Percentiles rank a stretch among this genome's conserved stretches.
Conservation (phyloP, 148 eudicot species). For the Nepenthes mirabilis region DNA sequence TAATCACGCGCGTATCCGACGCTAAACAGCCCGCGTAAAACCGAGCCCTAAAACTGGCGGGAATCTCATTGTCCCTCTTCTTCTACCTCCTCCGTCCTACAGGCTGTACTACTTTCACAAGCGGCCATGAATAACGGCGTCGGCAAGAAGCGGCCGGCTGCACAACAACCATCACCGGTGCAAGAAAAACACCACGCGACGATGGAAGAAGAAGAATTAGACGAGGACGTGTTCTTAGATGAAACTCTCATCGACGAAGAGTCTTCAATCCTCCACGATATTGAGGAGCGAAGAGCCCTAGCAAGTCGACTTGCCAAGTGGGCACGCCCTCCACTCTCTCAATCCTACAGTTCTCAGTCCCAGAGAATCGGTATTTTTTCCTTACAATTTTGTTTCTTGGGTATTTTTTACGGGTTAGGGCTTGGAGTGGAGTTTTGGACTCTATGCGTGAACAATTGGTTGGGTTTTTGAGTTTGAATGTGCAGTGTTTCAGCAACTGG, state of each 20-base stretch:
- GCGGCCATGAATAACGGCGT: constrained; percentile 33
- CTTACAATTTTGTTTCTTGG: neutral
- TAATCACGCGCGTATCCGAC: no score
- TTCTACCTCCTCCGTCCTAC: neutral
- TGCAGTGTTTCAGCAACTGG: constrained; percentile 87
- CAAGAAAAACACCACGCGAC: constrained; percentile 36
- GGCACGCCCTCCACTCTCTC: constrained; percentile 56
- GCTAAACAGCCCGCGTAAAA: no score
- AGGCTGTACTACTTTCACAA: neutral
- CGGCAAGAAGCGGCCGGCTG: constrained; percentile 37
- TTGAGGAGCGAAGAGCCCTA: constrained; percentile 41
- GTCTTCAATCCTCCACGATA: constrained; percentile 40
- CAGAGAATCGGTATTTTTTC: constrained; percentile 33
- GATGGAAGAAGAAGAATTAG: constrained; percentile 71
- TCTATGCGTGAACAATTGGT: neutral
- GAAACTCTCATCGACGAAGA: constrained; percentile 64
- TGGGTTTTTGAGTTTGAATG: neutral
- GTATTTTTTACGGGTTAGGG: constrained; percentile 6
- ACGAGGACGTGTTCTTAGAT: constrained; percentile 70
- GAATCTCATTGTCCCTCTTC: neutral
- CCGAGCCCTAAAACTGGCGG: constrained; percentile 7
- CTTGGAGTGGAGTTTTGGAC: constrained; percentile 11
- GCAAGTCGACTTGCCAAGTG: constrained; percentile 57
- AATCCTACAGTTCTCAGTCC: constrained; percentile 23
- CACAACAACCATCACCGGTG: constrained; percentile 26